Evolutionary conservation across 768 basidiomycete species (phyloP).

Genomic region (Lepiota brunneoincarnata): DNA sequence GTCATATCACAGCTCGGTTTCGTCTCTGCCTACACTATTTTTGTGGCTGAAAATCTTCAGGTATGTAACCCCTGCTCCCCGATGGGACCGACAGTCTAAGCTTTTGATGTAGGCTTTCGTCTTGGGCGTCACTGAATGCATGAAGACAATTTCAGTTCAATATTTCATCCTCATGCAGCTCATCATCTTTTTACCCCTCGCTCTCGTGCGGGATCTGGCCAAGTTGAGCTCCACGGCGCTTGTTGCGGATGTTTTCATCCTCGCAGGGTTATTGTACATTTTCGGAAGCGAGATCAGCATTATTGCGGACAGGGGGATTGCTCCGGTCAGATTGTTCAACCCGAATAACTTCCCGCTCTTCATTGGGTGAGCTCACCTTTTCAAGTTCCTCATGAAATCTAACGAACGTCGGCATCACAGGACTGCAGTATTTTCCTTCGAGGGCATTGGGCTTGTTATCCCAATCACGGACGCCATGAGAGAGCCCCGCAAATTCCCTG

Average conservation of each 20-base stretch:
- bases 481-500: constrained; percentile 92
- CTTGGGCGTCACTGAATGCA: constrained; percentile 75
- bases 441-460: constrained; percentile 95
- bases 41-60: constrained; percentile 88
- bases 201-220: constrained; percentile 89
- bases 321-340: constrained; percentile 86
- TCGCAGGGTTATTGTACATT: constrained; percentile 84
- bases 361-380: constrained; percentile 64
- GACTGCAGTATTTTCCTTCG: constrained; percentile 97
- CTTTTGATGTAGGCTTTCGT: constrained; percentile 62
- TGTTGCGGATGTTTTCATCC: constrained; percentile 92
- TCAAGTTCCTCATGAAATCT: constrained; percentile 2
- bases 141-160: constrained; percentile 60
- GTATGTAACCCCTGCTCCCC: constrained; percentile 21
- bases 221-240: constrained; percentile 92
- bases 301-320: constrained; percentile 66
- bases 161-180: constrained; percentile 85
- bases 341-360: constrained; percentile 85
- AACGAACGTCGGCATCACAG: constrained; percentile 33
- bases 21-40: constrained; percentile 90
- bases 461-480: constrained; percentile 98
- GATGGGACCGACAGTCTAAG: not conserved
- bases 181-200: constrained; percentile 85
- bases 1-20: constrained; percentile 88
- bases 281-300: constrained; percentile 80